Percentiles rank a stretch among this genome's conserved stretches.
phyloP scores from a whole-genome alignment of 805 yeast species.

The Candida germanica region DNA sequence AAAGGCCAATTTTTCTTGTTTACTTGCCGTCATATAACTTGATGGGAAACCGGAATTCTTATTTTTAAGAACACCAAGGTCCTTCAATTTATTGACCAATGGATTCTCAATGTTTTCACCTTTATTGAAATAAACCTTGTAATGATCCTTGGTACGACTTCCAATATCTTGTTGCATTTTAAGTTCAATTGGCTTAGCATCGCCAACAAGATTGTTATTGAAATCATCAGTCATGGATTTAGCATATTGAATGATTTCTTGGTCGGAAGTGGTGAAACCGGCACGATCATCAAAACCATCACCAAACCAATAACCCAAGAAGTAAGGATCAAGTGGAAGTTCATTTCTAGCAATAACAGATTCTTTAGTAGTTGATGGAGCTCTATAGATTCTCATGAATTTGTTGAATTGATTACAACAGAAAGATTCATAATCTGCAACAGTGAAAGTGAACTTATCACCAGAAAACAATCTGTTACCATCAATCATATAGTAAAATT shows the following conservation, averaged over 20 bases:
- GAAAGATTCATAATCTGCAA: neutral
- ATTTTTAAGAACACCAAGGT: neutral
- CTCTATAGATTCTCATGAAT: neutral
- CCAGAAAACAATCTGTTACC: neutral
- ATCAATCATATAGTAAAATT: conserved; percentile 2
- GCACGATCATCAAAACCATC: conserved; percentile 4
- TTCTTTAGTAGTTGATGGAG: neutral
- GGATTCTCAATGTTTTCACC: neutral
- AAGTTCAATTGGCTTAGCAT: neutral
- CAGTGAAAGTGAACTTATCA: neutral
- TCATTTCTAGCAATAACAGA: neutral
- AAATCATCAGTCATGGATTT: conserved; percentile 2
- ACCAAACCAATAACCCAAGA: conserved; percentile 10
- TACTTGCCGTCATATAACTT: conserved; percentile 2
- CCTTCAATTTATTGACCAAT: neutral
- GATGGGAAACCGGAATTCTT: neutral
- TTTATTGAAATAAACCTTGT: neutral
- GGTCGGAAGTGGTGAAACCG: conserved; percentile 5
- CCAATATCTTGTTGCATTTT: neutral
- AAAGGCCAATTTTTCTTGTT: conserved; percentile 2
- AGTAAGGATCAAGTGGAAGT: conserved; percentile 9
- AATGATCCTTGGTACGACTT: neutral
- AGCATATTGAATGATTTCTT: conserved; percentile 5
- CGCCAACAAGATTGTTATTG: neutral
- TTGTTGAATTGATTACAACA: neutral